Base-by-base conservation (phyloP, 331 rosid genomes). In the Pyracantha coccinea region DNA sequence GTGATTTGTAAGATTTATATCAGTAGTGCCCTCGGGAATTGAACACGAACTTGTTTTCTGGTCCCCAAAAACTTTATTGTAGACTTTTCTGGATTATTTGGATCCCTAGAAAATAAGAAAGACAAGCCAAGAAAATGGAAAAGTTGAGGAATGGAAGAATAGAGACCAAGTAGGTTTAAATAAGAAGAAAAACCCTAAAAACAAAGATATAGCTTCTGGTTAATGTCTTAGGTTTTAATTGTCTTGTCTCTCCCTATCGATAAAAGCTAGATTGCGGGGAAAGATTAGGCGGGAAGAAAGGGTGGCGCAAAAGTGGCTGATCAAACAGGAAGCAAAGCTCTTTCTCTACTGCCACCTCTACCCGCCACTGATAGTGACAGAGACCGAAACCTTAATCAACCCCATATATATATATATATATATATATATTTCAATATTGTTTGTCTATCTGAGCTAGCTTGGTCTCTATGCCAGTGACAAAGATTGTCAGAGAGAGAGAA, bases 181-280 rank as follows among this genome's bases (percentile, higher is more conserved):
- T 69, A 81, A 65, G 70, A 52, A 32, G 54, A 19, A 19, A 60
- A 83, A 84, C 88, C 93, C 91, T 90, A 88, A 64, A 16, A 7
- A 11, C 2, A 24, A 53, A 25, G 35, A 3, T 41, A 15, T 16
- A 75, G 75, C 75, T 58, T 73, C 57, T 70, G 31, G 64, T 71
- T 65, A 54, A 71, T 71, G 66, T 55, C 41, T 67, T 69, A 53
- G 78, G 29, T 54, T 66, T 73, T 83, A 82, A 15, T 14, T 75
- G 50, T 75, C 79, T 69, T 63, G 63, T 83, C 82, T 54, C 64
- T 83, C 82, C 28, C 68, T 84, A 53, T 88, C 81, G 77, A 61
- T n/a, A 57, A 17, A 78, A 77, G 88, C 92, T 88, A 78, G 86
- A 88, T 91, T 91, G 83, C 82, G 81, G 93, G 90, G 58, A 73